Percentiles rank a stretch among this genome's conserved stretches.
These are phyloP conservation scores for Euphorbia peplus DNA, from an alignment of 345 rosid species.

Conservation along the genomic window DNA sequence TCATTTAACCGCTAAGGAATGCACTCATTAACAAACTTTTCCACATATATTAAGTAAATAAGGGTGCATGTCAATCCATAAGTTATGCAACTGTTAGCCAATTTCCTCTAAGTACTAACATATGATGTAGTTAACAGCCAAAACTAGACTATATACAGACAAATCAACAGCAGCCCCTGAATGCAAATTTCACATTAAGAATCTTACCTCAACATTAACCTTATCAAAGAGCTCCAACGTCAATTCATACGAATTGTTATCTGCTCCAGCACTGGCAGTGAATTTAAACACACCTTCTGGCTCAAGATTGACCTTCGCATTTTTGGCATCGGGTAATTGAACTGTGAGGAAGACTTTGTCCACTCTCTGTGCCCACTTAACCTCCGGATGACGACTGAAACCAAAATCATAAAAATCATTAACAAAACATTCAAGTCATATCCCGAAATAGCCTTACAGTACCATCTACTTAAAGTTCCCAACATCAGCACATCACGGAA, in stretches of 20 bases:
- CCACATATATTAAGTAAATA: neutral
- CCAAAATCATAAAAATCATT: neutral
- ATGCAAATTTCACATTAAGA: neutral
- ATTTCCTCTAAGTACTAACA: neutral
- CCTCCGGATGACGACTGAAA: conserved; percentile 44
- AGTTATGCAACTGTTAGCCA: neutral
- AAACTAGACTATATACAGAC: neutral
- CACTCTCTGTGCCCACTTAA: conserved; percentile 61
- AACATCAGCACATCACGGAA: neutral
- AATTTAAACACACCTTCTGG: conserved; percentile 55
- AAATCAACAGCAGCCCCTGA: neutral
- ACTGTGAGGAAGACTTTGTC: conserved; percentile 50
- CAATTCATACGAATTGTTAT: conserved; percentile 44
- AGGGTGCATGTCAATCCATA: neutral
- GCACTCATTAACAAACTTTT: neutral
- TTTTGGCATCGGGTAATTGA: conserved; percentile 52
- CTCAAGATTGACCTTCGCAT: conserved; percentile 52
- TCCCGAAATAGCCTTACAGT: neutral
- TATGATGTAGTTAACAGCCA: neutral
- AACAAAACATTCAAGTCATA: neutral
- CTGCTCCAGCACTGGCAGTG: conserved; percentile 46
- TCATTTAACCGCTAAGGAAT: neutral
- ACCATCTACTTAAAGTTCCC: too few species aligned
- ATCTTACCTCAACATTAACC: conserved; percentile 46
- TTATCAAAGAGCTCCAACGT: conserved; percentile 44